Evolutionary conservation across 495 filamentous ascomycete genomes (phyloP), one percentile per base, ranked within the genome.

Genomic region (Neurospora discreta): DNA sequence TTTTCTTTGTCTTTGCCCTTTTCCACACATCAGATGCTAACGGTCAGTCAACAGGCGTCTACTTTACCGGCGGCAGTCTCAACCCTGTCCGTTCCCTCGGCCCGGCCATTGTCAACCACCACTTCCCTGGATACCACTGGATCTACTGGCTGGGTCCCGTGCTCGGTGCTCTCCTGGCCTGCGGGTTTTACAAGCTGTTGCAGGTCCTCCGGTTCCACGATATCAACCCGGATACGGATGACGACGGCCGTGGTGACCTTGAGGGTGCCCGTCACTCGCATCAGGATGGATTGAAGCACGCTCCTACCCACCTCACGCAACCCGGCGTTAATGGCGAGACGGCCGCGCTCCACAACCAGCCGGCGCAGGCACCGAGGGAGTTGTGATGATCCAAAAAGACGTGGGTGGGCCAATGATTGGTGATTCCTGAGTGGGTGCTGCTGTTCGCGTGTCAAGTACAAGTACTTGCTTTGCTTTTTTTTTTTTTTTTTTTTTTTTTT

Each of bases 181-280:
- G 84, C 0, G 87, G 82, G 5, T 90, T 94, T 76, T 94, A 92
- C 76, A 82, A 83, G 40, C 77, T 92, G 69, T 84, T 93, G 70
- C 89, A 91, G 74, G 75, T 83, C 3, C 83, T 95, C 52, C 87
- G 90, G 74, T 96, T 92, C 79, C 88, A 93, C 80, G 89, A 88
- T 16, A 91, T 89, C 72, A 97, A 96, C 60, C 80, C 82, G 0
- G 80, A 81, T 8, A 81, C 80, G 70, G 83, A 85, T 46, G 26
- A 4, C 52, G 23, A 30, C 9, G 52, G 52, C 33, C 74, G 71
- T 71, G 72, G 69, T 26, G 78, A 79, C 44, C 15, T 70, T 3
- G 77, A 78, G 75, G 20, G 46, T 58, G 46, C 5, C 2, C 46
- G 20, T 6, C 42, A 58, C 46, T 11, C 42, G 42, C 13, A 65